Base-by-base conservation (phyloP, 2,329 filamentous ascomycete species). In the Alternaria rosae region DNA sequence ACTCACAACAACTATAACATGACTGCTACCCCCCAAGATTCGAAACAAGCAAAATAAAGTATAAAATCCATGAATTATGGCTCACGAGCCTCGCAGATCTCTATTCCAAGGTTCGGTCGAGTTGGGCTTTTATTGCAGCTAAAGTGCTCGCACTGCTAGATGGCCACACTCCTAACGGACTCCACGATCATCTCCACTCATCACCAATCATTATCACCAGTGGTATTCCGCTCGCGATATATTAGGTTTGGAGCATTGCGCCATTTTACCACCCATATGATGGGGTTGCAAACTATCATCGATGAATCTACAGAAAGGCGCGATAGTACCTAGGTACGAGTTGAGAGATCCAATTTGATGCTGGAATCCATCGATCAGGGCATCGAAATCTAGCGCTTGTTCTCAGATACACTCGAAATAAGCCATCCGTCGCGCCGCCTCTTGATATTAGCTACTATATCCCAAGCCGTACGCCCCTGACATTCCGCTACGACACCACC, bases 1-100 rank as follows among this genome's bases (percentile, higher is more conserved):
- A 74, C 28, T 82, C 80, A 1, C 82, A 64, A 5, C 78, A 62
- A 59, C 84, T 82, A 54, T 77, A 68, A 82, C 82, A 84, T 79
- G 78, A 83, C 47, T 83, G 78, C 0, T 69, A 70, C 1, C 84
- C 38, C 0, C 28, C 17, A 9, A 8, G 28, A 32, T 12, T 30
- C 17, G 12, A 50, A n/a, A 35, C 15, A 38, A 9, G 35, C n/a
- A 38, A 1, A 13, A 13, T 35, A 35, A n/a, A 17, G n/a, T n/a
- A 38, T n/a, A 38, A 38, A 38, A 9, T 15, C 17, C 35, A 38
- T 10, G 15, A 38, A 38, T 15, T n/a, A 1, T 2, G 35, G 35
- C 35, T 38, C 9, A 17, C 35, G 35, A 38, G 35, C n/a, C 11
- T n/a, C 1, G 9, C 15, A 3, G 15, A n/a, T n/a, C n/a, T n/a